Evolutionary conservation across 768 basidiomycete genomes (phyloP).

Genomic region (Pisolithus microcarpus): DNA sequence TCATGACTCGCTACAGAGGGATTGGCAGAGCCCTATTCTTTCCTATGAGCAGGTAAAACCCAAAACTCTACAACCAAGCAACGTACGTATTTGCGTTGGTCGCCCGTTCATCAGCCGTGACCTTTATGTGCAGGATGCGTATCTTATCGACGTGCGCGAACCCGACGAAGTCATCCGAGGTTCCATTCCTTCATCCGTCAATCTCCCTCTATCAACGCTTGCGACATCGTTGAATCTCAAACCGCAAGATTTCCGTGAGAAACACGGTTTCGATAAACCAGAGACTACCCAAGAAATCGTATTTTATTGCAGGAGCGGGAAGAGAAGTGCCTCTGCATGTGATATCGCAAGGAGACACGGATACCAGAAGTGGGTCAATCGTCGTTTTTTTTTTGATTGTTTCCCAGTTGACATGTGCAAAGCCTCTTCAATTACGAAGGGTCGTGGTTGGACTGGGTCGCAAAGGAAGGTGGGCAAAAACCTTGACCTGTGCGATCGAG

Average conservation of each 20-base stretch:
- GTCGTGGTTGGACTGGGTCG: constrained; percentile 84
- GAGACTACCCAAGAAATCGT: constrained; percentile 63
- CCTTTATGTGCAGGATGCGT: constrained; percentile 45
- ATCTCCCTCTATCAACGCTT: constrained; percentile 79
- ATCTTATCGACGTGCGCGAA: constrained; percentile 88
- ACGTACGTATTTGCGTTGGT: constrained; percentile 31
- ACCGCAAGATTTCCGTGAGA: constrained; percentile 49
- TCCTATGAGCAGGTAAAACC: constrained; percentile 79
- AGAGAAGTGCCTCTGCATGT: constrained; percentile 71
- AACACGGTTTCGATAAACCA: constrained; percentile 73
- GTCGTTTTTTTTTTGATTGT: not conserved
- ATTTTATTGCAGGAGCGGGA: constrained; percentile 89
- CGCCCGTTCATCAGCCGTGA: not conserved
- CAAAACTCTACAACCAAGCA: constrained; percentile 66
- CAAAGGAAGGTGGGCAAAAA: constrained; percentile 41
- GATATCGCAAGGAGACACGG: constrained; percentile 80
- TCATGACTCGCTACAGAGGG: constrained; percentile 42
- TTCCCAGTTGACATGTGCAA: not conserved
- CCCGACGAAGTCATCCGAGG: constrained; percentile 87
- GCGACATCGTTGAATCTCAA: constrained; percentile 54
- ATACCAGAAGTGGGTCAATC: constrained; percentile 58
- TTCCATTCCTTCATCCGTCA: constrained; percentile 87
- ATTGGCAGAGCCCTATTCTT: constrained; percentile 72
- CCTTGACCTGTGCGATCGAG: constrained; percentile 2
- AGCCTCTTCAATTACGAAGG: constrained; percentile 75